Base-by-base conservation (phyloP, 768 basidiomycete genomes). In the Lentinus brumalis region DNA sequence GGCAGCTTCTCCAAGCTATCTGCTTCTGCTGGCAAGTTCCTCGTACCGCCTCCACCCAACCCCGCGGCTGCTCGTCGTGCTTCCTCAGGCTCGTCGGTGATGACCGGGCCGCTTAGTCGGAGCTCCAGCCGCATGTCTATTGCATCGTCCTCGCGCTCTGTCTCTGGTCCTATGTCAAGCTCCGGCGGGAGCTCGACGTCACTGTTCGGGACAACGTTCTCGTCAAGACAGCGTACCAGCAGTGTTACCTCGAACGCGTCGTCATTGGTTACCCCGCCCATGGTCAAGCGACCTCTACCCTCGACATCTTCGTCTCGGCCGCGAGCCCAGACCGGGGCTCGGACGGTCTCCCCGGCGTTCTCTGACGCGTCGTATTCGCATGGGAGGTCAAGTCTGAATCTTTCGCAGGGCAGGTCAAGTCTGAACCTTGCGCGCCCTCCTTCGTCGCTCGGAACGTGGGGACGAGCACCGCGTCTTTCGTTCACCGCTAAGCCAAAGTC, bases 211-310 rank as follows among this genome's bases (percentile, higher is more conserved):
- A 81, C 92, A 4, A 94, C 92, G 8, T 91, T 86, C 71, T 82
- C 92, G 35, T 94, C 92, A n/a, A 84, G 92, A 32, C 92, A 94
- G 67, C 83, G 92, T 21, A 92, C 91, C 21, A 75, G 80, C 35
- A 94, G 92, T 69, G 72, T 88, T 51, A 74, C 79, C 0, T 78
- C 80, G 11, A 81, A 46, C 29, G 47, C 78, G 60, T 72, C 78
- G 12, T 71, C 47, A 1, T 45, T 63, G 21, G 54, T 57, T 2
- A 56, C 57, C 11, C 55, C 73, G n/a, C 38, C 77, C 46, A 70
- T 76, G 9, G 69, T 70, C 51, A 75, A 77, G 35, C 67, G 72
- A 29, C 69, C 77, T 49, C 54, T 61, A 40, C 67, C 74, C 32
- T 69, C 73, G 53, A 57, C 67, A 2, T 64, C 61, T 11, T 58